Evolutionary conservation across 2,329 filamentous ascomycete genomes (phyloP).

Genomic region (Zopfia rhizophila): DNA sequence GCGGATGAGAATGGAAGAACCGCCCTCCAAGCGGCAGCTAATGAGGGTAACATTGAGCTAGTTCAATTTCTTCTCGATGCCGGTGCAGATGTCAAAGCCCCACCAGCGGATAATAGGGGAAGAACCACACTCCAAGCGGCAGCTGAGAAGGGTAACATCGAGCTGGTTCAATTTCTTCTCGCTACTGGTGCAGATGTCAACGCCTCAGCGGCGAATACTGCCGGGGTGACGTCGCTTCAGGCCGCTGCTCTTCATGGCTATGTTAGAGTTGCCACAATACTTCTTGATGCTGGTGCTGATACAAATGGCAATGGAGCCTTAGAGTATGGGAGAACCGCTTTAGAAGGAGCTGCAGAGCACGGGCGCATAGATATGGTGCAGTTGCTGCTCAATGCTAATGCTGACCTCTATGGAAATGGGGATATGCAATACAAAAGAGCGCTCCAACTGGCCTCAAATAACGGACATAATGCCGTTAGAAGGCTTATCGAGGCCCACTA

Average conservation of each 20-base stretch:
- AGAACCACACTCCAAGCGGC: conserved; percentile 13
- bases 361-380: conserved; percentile 42
- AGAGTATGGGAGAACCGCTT: conserved; percentile 33
- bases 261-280: background rate
- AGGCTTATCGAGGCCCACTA: too few relatives aligned
- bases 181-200: conserved; percentile 9
- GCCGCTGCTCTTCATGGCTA: conserved; percentile 6
- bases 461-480: too few relatives aligned
- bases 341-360: conserved; percentile 40
- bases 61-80: background rate
- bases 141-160: conserved; percentile 5
- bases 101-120: conserved; percentile 8
- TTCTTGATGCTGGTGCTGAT: conserved; percentile 10
- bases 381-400: conserved; percentile 32
- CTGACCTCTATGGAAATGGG: background rate
- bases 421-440: conserved; percentile 1
- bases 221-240: conserved; percentile 15
- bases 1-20: background rate
- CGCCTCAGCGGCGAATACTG: background rate
- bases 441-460: conserved; percentile 1
- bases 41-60: background rate
- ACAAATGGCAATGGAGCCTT: conserved; percentile 11
- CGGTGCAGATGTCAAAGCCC: background rate
- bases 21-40: background rate
- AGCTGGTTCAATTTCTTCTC: conserved; percentile 8